Evolutionary conservation across 257 asterid genomes (phyloP), one percentile per base, ranked within the genome.

Genomic region (Henckelia pumila): DNA sequence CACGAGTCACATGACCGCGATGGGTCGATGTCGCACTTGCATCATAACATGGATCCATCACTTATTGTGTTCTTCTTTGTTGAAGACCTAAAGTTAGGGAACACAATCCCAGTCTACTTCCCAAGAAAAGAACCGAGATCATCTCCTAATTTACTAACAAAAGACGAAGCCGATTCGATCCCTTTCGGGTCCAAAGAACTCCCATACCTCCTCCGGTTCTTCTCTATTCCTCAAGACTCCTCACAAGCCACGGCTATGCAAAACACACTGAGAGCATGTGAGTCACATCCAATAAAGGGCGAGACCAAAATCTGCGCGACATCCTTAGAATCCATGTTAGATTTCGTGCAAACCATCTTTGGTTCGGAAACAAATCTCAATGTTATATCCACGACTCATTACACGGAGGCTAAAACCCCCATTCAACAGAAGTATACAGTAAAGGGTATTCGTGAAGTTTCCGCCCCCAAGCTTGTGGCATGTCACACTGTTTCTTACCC

Each of bases 401-500:
- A 66, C 8, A 76, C 84, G 35, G 37, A 49, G n/a, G 64, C 85
- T 1, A 57, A 56, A 2, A 53, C 70, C 22, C 71, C 50, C 17
- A 40, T 53, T 19, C 3, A 86, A 20, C 95, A 84, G 35, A 83
- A 78, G 64, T 91, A 86, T 4, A 81, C 55, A 3, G 49, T 91
- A 19, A 52, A 56, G 14, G 76, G 76, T 37, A 75, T 70, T 19
- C 17, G 30, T 33, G 83, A 80, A 68, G 69, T 81, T 19, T 29
- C 63, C 13, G 84, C 84, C 4, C 74, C 86, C 1, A 83, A 81
- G 56, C 63, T 63, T 62, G 91, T 83, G 68, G 86, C 93, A 3
- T 91, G 97, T 56, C 96, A 88, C 50, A 79, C 89, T 1, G 79
- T 88, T 91, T 88, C 94, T 21, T 91, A 91, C 52, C 83, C 90